Evolutionary conservation across 2,329 filamentous ascomycete species (phyloP).

Genomic region (Aplosporella prunicola): DNA sequence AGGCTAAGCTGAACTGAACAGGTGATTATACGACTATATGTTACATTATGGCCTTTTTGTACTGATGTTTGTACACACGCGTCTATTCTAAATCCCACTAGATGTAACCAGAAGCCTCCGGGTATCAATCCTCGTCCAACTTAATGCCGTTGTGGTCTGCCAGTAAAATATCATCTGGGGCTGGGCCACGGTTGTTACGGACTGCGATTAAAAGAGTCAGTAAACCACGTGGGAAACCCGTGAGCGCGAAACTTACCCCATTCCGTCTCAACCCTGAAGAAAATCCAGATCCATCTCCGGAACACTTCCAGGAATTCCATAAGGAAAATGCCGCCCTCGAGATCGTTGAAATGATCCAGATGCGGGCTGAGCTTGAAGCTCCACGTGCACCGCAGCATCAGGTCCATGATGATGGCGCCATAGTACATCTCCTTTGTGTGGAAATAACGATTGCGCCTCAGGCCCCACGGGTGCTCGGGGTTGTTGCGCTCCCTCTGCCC

Average conservation of each 20-base stretch:
- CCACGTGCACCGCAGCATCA: constrained; percentile 83
- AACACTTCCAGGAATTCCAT: constrained; percentile 81
- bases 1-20: too few relatives aligned
- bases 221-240: neutral
- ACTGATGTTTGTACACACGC: too few relatives aligned
- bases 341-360: constrained; percentile 73
- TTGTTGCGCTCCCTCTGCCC: constrained; percentile 46
- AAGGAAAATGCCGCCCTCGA: constrained; percentile 80
- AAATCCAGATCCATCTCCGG: constrained; percentile 92
- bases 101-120: too few relatives aligned
- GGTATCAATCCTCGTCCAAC: constrained; percentile 51
- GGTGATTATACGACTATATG: too few relatives aligned
- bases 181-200: constrained; percentile 46
- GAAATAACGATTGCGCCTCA: constrained; percentile 67
- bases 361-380: constrained; percentile 75
- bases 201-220: constrained; percentile 30
- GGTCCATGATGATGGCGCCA: constrained; percentile 64
- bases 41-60: too few relatives aligned
- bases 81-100: too few relatives aligned
- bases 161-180: constrained; percentile 61
- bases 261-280: constrained; percentile 90
- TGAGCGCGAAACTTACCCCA: constrained; percentile 51
- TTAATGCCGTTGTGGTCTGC: constrained; percentile 53
- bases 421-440: constrained; percentile 71
- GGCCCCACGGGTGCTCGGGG: constrained; percentile 62